Base-by-base conservation (phyloP, 2,329 filamentous ascomycete genomes). In the Fusarium secorum region DNA sequence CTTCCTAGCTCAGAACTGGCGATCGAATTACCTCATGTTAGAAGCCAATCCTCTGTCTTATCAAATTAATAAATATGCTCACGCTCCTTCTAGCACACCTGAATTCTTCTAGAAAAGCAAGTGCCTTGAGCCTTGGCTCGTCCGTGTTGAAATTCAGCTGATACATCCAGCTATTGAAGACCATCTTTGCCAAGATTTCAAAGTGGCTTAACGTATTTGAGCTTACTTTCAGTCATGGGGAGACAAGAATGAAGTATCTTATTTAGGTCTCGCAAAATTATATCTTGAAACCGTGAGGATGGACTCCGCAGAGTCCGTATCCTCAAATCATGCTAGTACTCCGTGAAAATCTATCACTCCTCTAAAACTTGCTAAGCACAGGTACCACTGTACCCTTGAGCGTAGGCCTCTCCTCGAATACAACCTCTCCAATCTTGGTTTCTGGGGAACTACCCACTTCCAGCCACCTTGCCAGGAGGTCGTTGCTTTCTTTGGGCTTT, bases 401-500 rank as follows among this genome's bases (percentile, higher is more conserved):
- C 7, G 80, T 77, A 3, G 85, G 84, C 75, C 83, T 85, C 5
- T 83, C 83, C 53, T 85, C 83, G 45, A 90, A 82, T 14, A 84
- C 78, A 22, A 87, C 71, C 60, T 89, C 87, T 8, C 76, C 70
- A 33, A 89, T 85, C 17, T 79, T 78, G 39, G 81, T 83, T n/a
- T 79, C 79, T 4, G 74, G 81, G 4, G 83, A 81, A 28, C 81
- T 79, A 2, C 87, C 88, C 33, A 80, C 72, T 68, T 91, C 85
- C 67, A 96, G 78, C 95, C 95, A 98, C 65, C 85, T 85, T 70
- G 85, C 85, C 63, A 99, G 80, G 77, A 99, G 75, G 64, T 93
- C 90, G 78, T 99, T 99, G 82, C 95, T 97, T 84, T 99, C 95
- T 81, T 93, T 95, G 0, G 96, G 95, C 83, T 98, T 98, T 76